phyloP scores from a whole-genome alignment of 208 protist species.

The Willaertia magna region DNA sequence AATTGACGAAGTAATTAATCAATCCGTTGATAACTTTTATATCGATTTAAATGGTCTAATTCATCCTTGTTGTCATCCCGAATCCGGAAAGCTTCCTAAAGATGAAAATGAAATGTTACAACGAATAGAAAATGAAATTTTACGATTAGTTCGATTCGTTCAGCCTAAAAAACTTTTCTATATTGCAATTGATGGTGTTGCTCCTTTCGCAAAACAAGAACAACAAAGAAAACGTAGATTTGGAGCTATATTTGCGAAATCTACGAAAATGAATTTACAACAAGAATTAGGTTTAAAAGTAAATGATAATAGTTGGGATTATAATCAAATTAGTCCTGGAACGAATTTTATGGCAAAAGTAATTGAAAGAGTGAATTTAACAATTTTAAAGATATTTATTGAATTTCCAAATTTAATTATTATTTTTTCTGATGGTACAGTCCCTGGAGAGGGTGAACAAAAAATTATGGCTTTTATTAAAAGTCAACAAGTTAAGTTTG shows the following conservation, averaged over 20 bases:
- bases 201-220: conserved; percentile 98
- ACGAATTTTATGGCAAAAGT: conserved; percentile 96
- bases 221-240: conserved; percentile 97
- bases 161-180: conserved; percentile 93
- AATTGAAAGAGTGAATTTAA: conserved; percentile 72
- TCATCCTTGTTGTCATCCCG: conserved; percentile 97
- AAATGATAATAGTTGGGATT: too few species aligned
- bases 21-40: conserved; percentile 83
- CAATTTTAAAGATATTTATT: conserved; percentile 18
- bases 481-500: conserved; percentile 30
- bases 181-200: conserved; percentile 91
- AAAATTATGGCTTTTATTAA: conserved; percentile 64
- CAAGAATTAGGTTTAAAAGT: too few species aligned
- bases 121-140: conserved; percentile 64
- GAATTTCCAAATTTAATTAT: conserved; percentile 47
- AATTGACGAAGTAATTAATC: too few species aligned
- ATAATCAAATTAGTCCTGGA: conserved; percentile 98
- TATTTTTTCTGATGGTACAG: conserved; percentile 75
- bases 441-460: conserved; percentile 91
- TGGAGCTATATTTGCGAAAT: conserved; percentile 72
- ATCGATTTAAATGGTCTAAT: conserved; percentile 90
- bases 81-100: conserved; percentile 56
- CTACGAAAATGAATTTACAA: too few species aligned
- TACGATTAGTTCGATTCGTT: conserved; percentile 62
- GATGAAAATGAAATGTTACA: conserved; percentile 87